Conservation (phyloP, 129 eudicot genomes). For the Artemisia annua region DNA sequence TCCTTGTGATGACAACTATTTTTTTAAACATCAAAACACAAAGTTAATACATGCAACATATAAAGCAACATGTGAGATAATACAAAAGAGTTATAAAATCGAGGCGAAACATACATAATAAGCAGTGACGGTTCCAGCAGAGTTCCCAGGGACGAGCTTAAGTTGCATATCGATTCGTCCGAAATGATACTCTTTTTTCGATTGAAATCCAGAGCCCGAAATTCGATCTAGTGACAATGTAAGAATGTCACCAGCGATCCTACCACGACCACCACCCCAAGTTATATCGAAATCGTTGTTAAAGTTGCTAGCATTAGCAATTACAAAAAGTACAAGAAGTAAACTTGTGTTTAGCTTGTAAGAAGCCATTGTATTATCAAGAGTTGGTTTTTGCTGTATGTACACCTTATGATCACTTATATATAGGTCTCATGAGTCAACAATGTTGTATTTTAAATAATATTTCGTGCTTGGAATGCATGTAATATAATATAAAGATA, state of each 20-base stretch:
- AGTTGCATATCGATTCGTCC: slow-evolving; percentile 49
- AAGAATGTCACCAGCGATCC: slow-evolving; percentile 41
- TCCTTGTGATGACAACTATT: slow-evolving; percentile 27
- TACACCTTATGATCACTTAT: too few relatives aligned
- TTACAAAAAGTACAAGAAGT: not conserved
- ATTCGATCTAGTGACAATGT: slow-evolving; percentile 39
- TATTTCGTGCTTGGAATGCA: too few relatives aligned
- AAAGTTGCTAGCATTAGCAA: slow-evolving; percentile 17
- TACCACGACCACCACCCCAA: slow-evolving; percentile 51
- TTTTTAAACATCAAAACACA: not conserved
- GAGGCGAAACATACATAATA: slow-evolving; percentile 16
- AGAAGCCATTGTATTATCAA: slow-evolving; percentile 13
- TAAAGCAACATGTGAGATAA: not conserved
- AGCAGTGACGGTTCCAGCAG: slow-evolving; percentile 49
- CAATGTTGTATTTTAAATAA: too few relatives aligned
- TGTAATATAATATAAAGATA: too few relatives aligned
- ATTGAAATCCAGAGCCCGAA: slow-evolving; percentile 52
- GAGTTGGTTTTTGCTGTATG: too few relatives aligned
- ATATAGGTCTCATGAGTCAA: too few relatives aligned
- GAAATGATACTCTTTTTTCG: slow-evolving; percentile 32
- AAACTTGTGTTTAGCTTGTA: not conserved
- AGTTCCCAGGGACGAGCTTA: slow-evolving; percentile 45
- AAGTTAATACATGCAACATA: too few relatives aligned
- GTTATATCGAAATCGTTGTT: slow-evolving; percentile 35
- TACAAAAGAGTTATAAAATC: not conserved